Conservation (phyloP, 1,284 basidiomycete species). For the Melampsora americana region DNA sequence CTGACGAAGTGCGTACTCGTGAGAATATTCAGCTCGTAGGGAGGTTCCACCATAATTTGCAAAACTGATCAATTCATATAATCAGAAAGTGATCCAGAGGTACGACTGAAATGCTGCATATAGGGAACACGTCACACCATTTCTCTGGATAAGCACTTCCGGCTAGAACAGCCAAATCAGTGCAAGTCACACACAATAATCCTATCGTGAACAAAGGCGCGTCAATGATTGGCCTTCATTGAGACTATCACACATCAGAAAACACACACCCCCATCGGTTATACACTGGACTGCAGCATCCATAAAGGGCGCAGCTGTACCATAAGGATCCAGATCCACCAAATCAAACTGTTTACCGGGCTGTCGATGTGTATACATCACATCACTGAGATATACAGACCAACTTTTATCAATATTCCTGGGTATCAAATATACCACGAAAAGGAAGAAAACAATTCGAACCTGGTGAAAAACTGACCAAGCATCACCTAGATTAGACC, state of each 20-base stretch:
- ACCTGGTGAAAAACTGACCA: slow-evolving; percentile 61
- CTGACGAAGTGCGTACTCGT: slow-evolving; percentile 85
- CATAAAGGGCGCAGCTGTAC: slow-evolving; percentile 92
- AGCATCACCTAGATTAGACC: slow-evolving; percentile 86
- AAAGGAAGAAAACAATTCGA: not conserved
- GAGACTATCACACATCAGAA: not conserved
- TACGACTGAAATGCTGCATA: not conserved
- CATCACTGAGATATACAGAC: slow-evolving; percentile 59
- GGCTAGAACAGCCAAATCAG: slow-evolving; percentile 88
- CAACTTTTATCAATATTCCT: not conserved
- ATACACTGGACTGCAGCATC: slow-evolving; percentile 93
- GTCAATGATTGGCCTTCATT: not conserved
- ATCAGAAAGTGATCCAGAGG: not conserved
- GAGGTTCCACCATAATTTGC: slow-evolving; percentile 95
- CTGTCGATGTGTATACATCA: slow-evolving; percentile 85
- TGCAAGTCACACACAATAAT: slow-evolving; percentile 91
- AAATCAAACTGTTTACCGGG: slow-evolving; percentile 77
- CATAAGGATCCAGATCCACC: slow-evolving; percentile 95
- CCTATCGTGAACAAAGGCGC: slow-evolving; percentile 59
- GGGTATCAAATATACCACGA: not conserved
- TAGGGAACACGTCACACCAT: slow-evolving; percentile 62
- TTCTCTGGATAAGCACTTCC: slow-evolving; percentile 95
- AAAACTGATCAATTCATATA: slow-evolving; percentile 61
- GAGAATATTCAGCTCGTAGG: slow-evolving; percentile 85
- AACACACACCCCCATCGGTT: slow-evolving; percentile 70